phyloP scores from a whole-genome alignment of 2,329 filamentous ascomycete species.

The Alternaria triticina region DNA sequence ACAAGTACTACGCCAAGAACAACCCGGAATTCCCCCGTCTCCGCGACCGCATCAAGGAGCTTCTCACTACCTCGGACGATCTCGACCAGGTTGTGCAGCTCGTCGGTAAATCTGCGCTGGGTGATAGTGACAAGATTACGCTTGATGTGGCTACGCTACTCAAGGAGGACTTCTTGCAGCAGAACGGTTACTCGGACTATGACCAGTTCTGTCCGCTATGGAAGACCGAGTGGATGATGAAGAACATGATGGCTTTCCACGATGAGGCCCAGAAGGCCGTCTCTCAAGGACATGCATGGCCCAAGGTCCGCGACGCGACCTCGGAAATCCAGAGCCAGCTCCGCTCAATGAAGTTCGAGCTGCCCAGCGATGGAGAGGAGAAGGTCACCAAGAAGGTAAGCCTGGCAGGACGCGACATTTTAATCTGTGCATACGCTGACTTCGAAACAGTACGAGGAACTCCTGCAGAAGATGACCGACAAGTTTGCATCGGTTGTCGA shows the following conservation, averaged over 20 bases:
- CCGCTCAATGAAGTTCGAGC: slow-evolving; percentile 94
- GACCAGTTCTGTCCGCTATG: slow-evolving; percentile 99
- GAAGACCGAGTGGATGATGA: slow-evolving; percentile 99
- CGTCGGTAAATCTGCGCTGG: slow-evolving; percentile 95
- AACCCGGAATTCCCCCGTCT: slow-evolving; percentile 93
- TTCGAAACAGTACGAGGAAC: slow-evolving; percentile 77
- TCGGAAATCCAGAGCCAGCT: slow-evolving; percentile 83
- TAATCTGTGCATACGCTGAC: slow-evolving; percentile 47
- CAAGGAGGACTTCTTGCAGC: slow-evolving; percentile 99
- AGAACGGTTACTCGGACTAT: slow-evolving; percentile 99
- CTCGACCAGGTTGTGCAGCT: slow-evolving; percentile 98
- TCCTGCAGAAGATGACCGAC: slow-evolving; percentile 91
- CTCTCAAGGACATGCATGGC: slow-evolving; percentile 87
- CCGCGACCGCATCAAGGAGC: slow-evolving; percentile 89
- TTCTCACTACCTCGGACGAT: slow-evolving; percentile 94
- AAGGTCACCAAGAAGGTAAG: slow-evolving; percentile 81
- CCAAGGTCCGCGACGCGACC: slow-evolving; percentile 90
- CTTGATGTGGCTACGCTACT: slow-evolving; percentile 88
- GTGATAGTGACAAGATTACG: slow-evolving; percentile 97
- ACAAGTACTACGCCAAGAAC: slow-evolving; percentile 93
- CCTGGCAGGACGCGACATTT: not conserved
- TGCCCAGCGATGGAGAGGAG: slow-evolving; percentile 85
- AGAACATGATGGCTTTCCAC: slow-evolving; percentile 97
- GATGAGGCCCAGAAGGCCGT: slow-evolving; percentile 97
- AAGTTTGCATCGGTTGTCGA: slow-evolving; percentile 97